These are phyloP conservation scores for Fulvia fulva DNA, from an alignment of 2,329 filamentous ascomycete genomes.

Conservation along the genomic window DNA sequence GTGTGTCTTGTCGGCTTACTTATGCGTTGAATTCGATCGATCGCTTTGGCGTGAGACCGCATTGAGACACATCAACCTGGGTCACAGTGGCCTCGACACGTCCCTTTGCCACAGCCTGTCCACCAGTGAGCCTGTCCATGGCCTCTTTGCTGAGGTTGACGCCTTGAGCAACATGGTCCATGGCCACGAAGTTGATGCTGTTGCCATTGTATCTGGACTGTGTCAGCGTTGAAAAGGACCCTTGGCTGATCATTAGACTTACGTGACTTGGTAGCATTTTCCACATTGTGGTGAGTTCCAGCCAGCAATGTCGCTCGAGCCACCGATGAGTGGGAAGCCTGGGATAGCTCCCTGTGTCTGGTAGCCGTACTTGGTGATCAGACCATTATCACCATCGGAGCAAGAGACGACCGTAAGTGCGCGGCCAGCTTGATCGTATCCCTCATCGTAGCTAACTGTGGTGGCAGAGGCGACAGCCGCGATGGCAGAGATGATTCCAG, in stretches of 20 bases:
- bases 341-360: constrained; percentile 43
- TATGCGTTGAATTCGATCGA: constrained; percentile 25
- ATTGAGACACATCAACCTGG: constrained; percentile 37
- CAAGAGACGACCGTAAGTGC: constrained; percentile 59
- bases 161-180: constrained; percentile 45
- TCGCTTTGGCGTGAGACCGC: constrained; percentile 29
- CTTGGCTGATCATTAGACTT: background rate
- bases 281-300: constrained; percentile 50
- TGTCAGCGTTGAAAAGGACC: no score
- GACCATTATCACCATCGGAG: constrained; percentile 64
- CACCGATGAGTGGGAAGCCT: constrained; percentile 48
- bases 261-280: constrained; percentile 48
- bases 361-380: constrained; percentile 58
- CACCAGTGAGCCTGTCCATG: constrained; percentile 48
- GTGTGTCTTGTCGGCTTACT: background rate
- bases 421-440: constrained; percentile 61
- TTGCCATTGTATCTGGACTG: constrained; percentile 39
- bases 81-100: constrained; percentile 41
- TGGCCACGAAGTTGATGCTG: constrained; percentile 47
- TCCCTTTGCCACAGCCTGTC: constrained; percentile 36
- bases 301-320: constrained; percentile 44
- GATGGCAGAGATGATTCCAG: constrained; percentile 42
- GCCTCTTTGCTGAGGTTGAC: constrained; percentile 50
- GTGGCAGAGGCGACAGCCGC: constrained; percentile 13
- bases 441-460: constrained; percentile 61